Evolutionary conservation across 2,329 filamentous ascomycete genomes (phyloP), one percentile per base, ranked within the genome.

Genomic region (Fusarium sp.): DNA sequence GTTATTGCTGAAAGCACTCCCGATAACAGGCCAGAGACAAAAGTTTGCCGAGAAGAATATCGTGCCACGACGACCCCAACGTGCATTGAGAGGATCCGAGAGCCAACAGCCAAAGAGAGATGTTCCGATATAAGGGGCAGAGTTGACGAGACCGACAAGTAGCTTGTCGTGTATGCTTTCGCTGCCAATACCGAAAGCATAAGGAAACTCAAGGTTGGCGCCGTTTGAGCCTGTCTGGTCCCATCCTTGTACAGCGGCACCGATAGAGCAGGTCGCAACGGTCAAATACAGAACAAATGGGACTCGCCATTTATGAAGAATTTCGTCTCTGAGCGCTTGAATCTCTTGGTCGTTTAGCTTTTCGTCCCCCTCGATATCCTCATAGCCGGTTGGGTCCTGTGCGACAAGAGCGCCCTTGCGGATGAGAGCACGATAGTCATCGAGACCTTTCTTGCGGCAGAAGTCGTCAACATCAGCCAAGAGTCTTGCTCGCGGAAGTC

Each of bases 21-120:
- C 90, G 65, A 94, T 87, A 3, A 90, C 88, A 3, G 90, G 83
- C 75, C 91, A 84, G 30, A 92, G 80, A 74, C 90, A 91, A 75
- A 94, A 89, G 65, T 91, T 86, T 45, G 90, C 92, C 7, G 92
- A 89, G 57, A 92, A 80, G 78, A 93, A 94, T 65, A 95, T 94
- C 19, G 78, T 77, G 28, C 82, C 82, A 8, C 83, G 79, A 13
- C 83, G 82, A 10, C 83, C 83, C 30, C 82, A 71, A 46, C 73
- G 75, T 53, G 79, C 67, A 65, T 82, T 85, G 53, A 91, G 83
- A 15, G 89, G 89, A 64, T 92, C 90, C 1, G 89, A 89, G 15
- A 90, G 77, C 89, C 89, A 91, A 74, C 87, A 89, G 6, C 88
- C 88, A 30, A 84, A 71, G 6, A 83, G 67, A 19, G 81, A 78